phyloP scores from a whole-genome alignment of 805 yeast genomes.

The Kodamaea laetipori region DNA sequence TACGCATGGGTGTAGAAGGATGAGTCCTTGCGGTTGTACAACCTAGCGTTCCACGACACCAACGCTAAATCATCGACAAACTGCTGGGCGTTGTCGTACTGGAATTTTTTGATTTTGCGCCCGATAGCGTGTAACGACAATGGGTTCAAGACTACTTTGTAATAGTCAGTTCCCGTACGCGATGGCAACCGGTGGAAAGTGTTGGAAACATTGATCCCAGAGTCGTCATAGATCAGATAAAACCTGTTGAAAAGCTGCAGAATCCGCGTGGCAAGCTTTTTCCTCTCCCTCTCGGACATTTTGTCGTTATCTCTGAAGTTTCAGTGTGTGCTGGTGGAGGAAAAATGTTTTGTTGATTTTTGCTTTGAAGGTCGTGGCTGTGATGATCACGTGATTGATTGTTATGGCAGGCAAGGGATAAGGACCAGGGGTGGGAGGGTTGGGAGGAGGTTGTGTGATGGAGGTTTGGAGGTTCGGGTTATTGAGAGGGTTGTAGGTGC shows the following conservation, averaged over 20 bases:
- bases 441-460: not conserved
- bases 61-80: slow-evolving; percentile 79
- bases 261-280: slow-evolving; percentile 37
- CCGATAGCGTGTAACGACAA: slow-evolving; percentile 75
- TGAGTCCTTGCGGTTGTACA: slow-evolving; percentile 73
- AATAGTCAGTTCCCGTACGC: slow-evolving; percentile 74
- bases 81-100: slow-evolving; percentile 62
- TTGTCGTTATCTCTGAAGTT: slow-evolving; percentile 8
- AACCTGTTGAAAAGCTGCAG: slow-evolving; percentile 40
- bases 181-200: slow-evolving; percentile 76
- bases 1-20: slow-evolving; percentile 69
- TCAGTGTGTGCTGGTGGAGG: not conserved
- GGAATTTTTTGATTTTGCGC: slow-evolving; percentile 53
- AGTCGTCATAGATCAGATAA: slow-evolving; percentile 40
- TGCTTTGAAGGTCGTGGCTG: slow-evolving; percentile 6
- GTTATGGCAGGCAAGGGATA: too few species aligned
- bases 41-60: slow-evolving; percentile 87
- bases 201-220: slow-evolving; percentile 49
- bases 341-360: slow-evolving; percentile 9
- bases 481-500: too few species aligned
- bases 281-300: slow-evolving; percentile 43
- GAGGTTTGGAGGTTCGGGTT: too few species aligned
- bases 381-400: not conserved
- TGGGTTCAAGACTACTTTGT: slow-evolving; percentile 76
- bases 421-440: too few species aligned